Evolutionary conservation across 345 rosid species (phyloP).

Genomic region (Eucalyptus melliodora): DNA sequence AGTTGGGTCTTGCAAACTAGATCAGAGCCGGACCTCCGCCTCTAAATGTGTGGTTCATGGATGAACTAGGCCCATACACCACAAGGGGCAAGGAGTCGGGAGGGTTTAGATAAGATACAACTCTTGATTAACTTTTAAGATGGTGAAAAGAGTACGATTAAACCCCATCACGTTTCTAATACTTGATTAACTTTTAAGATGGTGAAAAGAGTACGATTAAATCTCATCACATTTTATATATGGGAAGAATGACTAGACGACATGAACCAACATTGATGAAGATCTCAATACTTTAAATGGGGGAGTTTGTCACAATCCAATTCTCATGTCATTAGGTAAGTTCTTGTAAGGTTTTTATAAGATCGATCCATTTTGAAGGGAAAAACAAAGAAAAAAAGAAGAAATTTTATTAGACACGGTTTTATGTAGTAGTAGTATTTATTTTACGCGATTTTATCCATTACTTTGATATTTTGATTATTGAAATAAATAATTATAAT

Average conservation of each 20-base stretch:
- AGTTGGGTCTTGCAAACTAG: not conserved
- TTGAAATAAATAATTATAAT: not conserved
- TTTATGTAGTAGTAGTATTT: no score
- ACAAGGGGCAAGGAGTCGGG: fast-evolving
- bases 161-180: not conserved
- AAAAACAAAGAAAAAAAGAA: no score
- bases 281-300: not conserved
- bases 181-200: not conserved
- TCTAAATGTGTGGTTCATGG: not conserved
- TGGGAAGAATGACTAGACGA: not conserved
- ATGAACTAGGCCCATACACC: not conserved
- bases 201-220: not conserved
- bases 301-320: not conserved
- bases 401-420: no score
- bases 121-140: not conserved
- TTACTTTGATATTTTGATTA: not conserved
- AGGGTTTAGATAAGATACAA: not conserved
- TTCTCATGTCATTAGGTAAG: not conserved
- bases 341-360: not conserved
- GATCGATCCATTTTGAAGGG: not conserved
- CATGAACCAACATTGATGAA: not conserved
- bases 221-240: fast-evolving
- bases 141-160: not conserved
- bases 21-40: not conserved
- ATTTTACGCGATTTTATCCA: not conserved